Evolutionary conservation across 805 yeast genomes (phyloP).

Genomic region (Hanseniaspora pseudoguilliermondii): DNA sequence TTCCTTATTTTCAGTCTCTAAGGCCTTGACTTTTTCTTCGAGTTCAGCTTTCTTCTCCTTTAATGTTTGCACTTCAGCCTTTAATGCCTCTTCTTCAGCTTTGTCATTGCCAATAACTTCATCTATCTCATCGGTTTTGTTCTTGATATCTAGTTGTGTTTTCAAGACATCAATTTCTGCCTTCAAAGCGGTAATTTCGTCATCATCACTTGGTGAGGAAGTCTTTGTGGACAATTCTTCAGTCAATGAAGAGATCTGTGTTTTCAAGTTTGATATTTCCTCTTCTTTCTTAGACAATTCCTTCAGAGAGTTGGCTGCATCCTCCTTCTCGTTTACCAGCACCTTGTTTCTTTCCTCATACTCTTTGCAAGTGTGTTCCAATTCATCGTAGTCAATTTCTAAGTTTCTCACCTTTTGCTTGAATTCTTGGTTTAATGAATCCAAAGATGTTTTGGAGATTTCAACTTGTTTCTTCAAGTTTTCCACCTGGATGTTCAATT

Average conservation of each 20-base stretch:
- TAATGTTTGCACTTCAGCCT: not conserved
- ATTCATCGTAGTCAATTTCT: slow-evolving; percentile 15
- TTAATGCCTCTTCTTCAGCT: not conserved
- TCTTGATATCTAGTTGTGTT: not conserved
- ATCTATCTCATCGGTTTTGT: not conserved
- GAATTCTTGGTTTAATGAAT: slow-evolving; percentile 16
- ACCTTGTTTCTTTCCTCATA: slow-evolving; percentile 24
- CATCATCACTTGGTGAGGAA: not conserved
- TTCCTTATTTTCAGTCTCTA: slow-evolving; percentile 4
- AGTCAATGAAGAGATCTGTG: not conserved
- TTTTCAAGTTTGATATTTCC: slow-evolving; percentile 2
- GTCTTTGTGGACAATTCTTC: not conserved
- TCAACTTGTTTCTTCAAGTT: slow-evolving; percentile 22
- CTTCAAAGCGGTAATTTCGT: not conserved
- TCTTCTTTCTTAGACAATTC: slow-evolving; percentile 17
- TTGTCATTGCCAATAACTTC: not conserved
- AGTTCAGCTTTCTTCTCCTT: not conserved
- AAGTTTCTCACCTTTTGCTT: slow-evolving; percentile 13
- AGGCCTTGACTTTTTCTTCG: not conserved
- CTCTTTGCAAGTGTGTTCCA: slow-evolving; percentile 29
- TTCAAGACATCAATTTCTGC: not conserved
- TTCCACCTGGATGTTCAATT: not conserved
- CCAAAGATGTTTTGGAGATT: slow-evolving; percentile 16
- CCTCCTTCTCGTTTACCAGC: slow-evolving; percentile 35
- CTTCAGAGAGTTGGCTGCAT: slow-evolving; percentile 39